These are phyloP conservation scores for Blastobotrys proliferans DNA, from an alignment of 1,139 yeast genomes.

Conservation along the genomic window DNA sequence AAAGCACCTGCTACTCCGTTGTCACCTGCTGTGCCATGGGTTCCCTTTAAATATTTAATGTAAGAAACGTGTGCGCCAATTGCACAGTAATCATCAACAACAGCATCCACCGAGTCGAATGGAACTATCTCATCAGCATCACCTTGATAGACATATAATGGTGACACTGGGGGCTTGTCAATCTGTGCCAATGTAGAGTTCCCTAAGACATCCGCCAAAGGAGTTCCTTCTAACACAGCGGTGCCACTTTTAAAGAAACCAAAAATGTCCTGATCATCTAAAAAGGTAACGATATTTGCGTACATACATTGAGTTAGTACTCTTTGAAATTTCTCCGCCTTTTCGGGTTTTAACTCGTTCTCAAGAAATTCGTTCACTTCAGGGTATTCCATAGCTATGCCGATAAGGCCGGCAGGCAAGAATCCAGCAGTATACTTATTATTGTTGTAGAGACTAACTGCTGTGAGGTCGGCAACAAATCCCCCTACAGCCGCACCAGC, in stretches of 20 bases:
- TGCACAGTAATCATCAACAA: not conserved
- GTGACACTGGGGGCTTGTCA: constrained; percentile 20
- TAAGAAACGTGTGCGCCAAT: constrained; percentile 21
- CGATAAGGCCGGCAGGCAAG: constrained; percentile 29
- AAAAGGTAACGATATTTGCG: constrained; percentile 18
- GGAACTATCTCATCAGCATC: constrained; percentile 29
- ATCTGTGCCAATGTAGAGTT: constrained; percentile 22
- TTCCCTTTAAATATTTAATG: constrained; percentile 25
- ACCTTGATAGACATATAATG: constrained; percentile 31
- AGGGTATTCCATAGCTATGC: constrained; percentile 31
- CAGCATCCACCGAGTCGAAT: constrained; percentile 22
- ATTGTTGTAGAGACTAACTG: constrained; percentile 19
- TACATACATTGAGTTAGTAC: constrained; percentile 19
- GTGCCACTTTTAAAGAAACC: constrained; percentile 22
- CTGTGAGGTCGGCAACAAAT: constrained; percentile 24
- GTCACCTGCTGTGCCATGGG: not conserved
- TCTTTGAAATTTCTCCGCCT: constrained; percentile 15
- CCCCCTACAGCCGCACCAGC: constrained; percentile 30
- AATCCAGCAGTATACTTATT: constrained; percentile 25
- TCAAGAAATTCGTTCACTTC: constrained; percentile 16
- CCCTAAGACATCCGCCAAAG: constrained; percentile 15
- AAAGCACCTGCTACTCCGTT: constrained; percentile 2
- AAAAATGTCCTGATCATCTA: constrained; percentile 20
- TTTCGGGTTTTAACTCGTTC: constrained; percentile 15
- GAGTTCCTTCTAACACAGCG: constrained; percentile 15